These are phyloP conservation scores for Paracoccidioides lutzii DNA, from an alignment of 2,329 filamentous ascomycete species.

Conservation along the genomic window DNA sequence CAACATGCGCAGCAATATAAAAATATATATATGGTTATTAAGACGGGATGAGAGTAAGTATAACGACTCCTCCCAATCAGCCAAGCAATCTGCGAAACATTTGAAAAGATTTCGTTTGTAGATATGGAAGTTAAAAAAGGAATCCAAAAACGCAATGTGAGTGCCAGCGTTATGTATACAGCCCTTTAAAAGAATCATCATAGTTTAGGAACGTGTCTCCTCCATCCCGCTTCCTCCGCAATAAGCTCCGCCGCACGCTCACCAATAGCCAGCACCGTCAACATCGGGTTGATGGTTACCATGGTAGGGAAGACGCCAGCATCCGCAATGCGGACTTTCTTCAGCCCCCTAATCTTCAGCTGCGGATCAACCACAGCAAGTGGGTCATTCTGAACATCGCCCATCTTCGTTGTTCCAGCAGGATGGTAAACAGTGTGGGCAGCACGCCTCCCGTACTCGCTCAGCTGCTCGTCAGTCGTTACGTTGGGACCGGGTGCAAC, in stretches of 20 bases:
- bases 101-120: too few species aligned
- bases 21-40: too few species aligned
- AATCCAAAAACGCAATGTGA: too few species aligned
- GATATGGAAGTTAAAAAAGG: too few species aligned
- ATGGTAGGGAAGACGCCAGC: conserved; percentile 83
- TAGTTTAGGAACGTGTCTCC: conserved; percentile 42
- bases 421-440: conserved; percentile 89
- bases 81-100: too few species aligned
- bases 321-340: conserved; percentile 66
- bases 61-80: too few species aligned
- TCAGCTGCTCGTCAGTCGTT: conserved; percentile 66
- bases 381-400: conserved; percentile 53
- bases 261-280: conserved; percentile 72
- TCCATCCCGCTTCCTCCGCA: conserved; percentile 58
- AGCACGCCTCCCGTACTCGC: conserved; percentile 65
- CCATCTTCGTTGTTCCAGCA: conserved; percentile 83
- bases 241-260: conserved; percentile 79
- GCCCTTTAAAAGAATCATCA: conserved; percentile 19
- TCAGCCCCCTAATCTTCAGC: conserved; percentile 58
- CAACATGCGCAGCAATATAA: too few species aligned
- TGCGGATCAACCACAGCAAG: conserved; percentile 68
- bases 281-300: conserved; percentile 77
- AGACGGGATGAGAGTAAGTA: too few species aligned
- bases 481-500: conserved; percentile 62
- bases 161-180: too few species aligned